Evolutionary conservation across 108 stramenopile genomes (phyloP).

Genomic region (Pseudonitzschia multiseries): DNA sequence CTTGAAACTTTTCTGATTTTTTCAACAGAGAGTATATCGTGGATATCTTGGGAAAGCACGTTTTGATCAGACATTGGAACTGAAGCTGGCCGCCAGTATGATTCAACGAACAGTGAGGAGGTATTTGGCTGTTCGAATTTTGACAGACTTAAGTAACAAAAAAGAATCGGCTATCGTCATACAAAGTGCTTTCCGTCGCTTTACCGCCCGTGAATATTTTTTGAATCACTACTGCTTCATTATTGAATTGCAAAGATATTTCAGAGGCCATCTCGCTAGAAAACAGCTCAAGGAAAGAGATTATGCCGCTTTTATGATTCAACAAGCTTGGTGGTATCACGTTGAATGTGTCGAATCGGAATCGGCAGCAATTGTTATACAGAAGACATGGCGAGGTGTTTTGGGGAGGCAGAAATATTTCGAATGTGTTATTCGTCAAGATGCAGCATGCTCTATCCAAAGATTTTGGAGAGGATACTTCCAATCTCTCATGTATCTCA

Average conservation of each 20-base stretch:
- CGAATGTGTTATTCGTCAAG: not conserved
- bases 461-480: constrained; percentile 30
- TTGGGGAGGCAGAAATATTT: constrained; percentile 6
- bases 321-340: constrained; percentile 39
- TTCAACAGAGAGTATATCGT: constrained; percentile 19
- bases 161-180: constrained; percentile 32
- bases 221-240: constrained; percentile 5
- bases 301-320: constrained; percentile 27
- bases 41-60: constrained; percentile 16
- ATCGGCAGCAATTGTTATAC: constrained; percentile 28
- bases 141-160: constrained; percentile 1
- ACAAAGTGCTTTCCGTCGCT: constrained; percentile 26
- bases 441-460: constrained; percentile 50
- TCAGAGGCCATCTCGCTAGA: constrained; percentile 28
- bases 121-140: constrained; percentile 13
- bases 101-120: constrained; percentile 25
- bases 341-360: constrained; percentile 20
- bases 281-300: constrained; percentile 1
- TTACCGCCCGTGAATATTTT: constrained; percentile 15
- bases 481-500: constrained; percentile 17
- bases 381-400: constrained; percentile 25
- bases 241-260: constrained; percentile 33
- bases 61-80: constrained; percentile 1
- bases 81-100: constrained; percentile 14
- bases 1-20: not conserved